Evolutionary conservation across 2,329 filamentous ascomycete genomes (phyloP).

Genomic region (Aspergillus ustus): DNA sequence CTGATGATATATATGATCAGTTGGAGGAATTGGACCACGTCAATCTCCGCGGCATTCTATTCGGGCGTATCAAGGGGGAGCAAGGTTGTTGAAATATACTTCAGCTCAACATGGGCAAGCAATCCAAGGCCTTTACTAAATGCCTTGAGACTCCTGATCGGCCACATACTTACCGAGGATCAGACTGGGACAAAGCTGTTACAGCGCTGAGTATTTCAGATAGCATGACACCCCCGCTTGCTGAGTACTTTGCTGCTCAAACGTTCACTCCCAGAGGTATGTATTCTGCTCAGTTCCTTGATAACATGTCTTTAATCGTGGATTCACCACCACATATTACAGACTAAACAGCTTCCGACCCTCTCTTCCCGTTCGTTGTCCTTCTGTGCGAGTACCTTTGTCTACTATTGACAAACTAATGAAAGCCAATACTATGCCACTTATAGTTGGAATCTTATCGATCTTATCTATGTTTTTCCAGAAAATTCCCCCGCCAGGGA

Average conservation of each 20-base stretch:
- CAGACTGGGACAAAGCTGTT: neutral
- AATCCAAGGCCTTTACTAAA: neutral
- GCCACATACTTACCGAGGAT: neutral
- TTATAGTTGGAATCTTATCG: no score
- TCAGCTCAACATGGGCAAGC: neutral
- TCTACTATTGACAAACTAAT: no score
- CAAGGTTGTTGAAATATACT: neutral
- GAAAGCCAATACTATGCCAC: no score
- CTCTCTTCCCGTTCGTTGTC: no score
- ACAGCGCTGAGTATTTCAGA: neutral
- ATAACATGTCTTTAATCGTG: neutral
- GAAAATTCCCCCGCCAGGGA: no score
- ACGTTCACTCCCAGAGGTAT: neutral
- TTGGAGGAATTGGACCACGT: neutral
- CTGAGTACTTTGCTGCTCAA: neutral
- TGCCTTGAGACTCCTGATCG: neutral
- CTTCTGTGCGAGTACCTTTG: no score
- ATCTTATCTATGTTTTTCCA: no score
- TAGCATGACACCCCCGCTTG: neutral
- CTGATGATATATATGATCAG: neutral
- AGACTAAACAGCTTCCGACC: no score
- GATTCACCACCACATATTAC: no score
- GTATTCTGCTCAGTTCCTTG: neutral
- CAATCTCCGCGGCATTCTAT: neutral
- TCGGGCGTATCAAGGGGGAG: neutral